phyloP scores from a whole-genome alignment of 2,329 filamentous ascomycete genomes.

The Fusarium subtropicale region DNA sequence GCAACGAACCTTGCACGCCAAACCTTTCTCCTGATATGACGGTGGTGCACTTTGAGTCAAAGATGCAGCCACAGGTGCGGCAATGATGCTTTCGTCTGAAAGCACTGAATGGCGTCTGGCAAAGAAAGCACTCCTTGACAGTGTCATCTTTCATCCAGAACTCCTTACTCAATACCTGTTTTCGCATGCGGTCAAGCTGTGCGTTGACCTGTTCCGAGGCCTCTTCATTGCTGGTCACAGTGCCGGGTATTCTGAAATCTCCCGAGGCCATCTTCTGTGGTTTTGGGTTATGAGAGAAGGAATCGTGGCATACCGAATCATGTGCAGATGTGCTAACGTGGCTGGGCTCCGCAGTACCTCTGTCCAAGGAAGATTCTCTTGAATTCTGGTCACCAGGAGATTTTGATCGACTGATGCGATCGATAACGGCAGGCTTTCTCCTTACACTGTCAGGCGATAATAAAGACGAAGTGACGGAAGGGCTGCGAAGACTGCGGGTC shows the following conservation, averaged over 20 bases:
- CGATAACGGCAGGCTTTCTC: slow-evolving; percentile 64
- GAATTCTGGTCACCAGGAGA: slow-evolving; percentile 60
- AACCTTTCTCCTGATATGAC: slow-evolving; percentile 90
- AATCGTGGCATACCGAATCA: slow-evolving; percentile 67
- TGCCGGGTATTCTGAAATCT: slow-evolving; percentile 65
- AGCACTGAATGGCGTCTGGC: slow-evolving; percentile 88
- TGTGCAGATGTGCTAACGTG: slow-evolving; percentile 69
- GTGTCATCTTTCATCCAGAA: slow-evolving; percentile 99
- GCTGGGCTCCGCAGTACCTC: slow-evolving; percentile 67
- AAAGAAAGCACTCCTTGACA: slow-evolving; percentile 96
- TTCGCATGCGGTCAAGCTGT: slow-evolving; percentile 77
- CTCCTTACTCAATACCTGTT: slow-evolving; percentile 90
- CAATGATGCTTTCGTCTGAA: slow-evolving; percentile 98
- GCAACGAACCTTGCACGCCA: slow-evolving; percentile 83
- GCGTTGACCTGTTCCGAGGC: slow-evolving; percentile 70
- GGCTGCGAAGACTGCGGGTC: slow-evolving; percentile 50
- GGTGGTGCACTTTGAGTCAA: slow-evolving; percentile 94
- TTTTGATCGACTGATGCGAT: slow-evolving; percentile 64
- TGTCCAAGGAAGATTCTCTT: slow-evolving; percentile 69
- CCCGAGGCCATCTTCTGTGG: slow-evolving; percentile 60
- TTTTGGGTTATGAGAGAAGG: slow-evolving; percentile 62
- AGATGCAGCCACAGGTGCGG: slow-evolving; percentile 96
- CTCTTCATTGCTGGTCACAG: slow-evolving; percentile 64
- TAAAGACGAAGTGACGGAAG: slow-evolving; percentile 52
- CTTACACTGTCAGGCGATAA: slow-evolving; percentile 54